A percentile compares a stretch with the other conserved stretches of the same genome.
Conservation (phyloP, 257 asterid species). For the Thymus quinquecostatus region DNA sequence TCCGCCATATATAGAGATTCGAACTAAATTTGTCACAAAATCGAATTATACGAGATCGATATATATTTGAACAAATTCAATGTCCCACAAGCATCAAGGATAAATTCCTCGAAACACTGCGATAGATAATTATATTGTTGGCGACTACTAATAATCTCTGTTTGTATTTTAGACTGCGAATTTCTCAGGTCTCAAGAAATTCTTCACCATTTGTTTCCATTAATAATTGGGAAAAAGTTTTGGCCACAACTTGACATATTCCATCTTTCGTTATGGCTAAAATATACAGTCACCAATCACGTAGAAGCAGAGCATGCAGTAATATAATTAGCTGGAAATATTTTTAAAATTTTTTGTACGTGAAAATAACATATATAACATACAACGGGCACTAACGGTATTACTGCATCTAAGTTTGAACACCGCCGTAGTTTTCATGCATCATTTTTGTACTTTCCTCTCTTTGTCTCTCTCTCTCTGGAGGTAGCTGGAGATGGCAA, state of each 20-base stretch:
- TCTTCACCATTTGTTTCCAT: not conserved
- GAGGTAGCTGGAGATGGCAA: no score
- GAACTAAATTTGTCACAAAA: no score
- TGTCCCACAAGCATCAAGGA: not conserved
- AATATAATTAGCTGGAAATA: not conserved
- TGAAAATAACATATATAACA: not conserved
- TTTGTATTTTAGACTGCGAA: not conserved
- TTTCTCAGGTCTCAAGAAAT: not conserved
- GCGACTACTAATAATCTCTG: not conserved
- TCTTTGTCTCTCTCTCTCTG: no score
- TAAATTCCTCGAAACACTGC: not conserved
- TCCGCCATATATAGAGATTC: no score
- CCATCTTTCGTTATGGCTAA: not conserved
- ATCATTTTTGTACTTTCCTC: no score
- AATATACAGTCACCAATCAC: not conserved
- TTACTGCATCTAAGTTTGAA: no score
- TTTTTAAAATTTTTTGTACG: not conserved
- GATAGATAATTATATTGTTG: not conserved
- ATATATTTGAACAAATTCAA: no score
- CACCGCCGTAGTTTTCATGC: no score
- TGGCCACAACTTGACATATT: not conserved
- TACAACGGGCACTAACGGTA: not conserved
- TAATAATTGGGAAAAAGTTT: not conserved
- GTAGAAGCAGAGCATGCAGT: not conserved
- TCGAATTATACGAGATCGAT: no score